Evolutionary conservation across 257 asterid species (phyloP), one percentile per base, ranked within the genome.

Genomic region (Solanum stenotomum): DNA sequence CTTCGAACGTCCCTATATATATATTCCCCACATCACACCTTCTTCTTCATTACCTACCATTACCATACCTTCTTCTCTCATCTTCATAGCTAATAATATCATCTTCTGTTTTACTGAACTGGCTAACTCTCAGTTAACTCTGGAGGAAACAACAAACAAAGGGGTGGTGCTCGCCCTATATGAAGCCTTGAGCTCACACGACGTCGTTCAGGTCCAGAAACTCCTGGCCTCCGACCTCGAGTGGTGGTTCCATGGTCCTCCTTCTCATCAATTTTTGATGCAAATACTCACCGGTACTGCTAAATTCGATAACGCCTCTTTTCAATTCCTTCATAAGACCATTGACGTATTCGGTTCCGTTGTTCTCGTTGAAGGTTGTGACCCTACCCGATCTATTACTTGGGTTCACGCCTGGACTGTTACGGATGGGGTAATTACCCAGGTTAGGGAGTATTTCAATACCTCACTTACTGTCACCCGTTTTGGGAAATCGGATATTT

Each of bases 201-300:
- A 97, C 99, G 94, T 92, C 85, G 96, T 82, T 88, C 86, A 67
- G 84, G 94, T 96, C 96, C 96, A 93, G 91, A 85, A 87, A 85
- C 94, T 97, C 68, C 95, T 97, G 82, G 95, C 97, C 93, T 52
- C 98, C 23, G 99, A 97, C 89, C 98, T 97, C 89, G 99, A 97
- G 99, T 97, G 99, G 99, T 97, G 99, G 99, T 97, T 97, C 95
- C 99, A 97, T 86, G 99, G 99, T 89, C 99, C 99, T 34, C 99
- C 99, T 16, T 90, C 98, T 9, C 94, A 96, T 94, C 99, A 97
- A 92, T 97, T 91, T 91, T 94, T 97, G 95, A 97, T 96, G 99
- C 98, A 93, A 92, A 91, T 94, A 22, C 98, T 97, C 90, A 97
- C 99, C 90, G 99, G 99, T 77, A 87, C 92, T 31, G 88, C 85